Percentiles rank a stretch among this genome's conserved stretches.
Evolutionary conservation across 176 grass and related monocot genomes (phyloP).

Genomic region (Neostapfia colusana): DNA sequence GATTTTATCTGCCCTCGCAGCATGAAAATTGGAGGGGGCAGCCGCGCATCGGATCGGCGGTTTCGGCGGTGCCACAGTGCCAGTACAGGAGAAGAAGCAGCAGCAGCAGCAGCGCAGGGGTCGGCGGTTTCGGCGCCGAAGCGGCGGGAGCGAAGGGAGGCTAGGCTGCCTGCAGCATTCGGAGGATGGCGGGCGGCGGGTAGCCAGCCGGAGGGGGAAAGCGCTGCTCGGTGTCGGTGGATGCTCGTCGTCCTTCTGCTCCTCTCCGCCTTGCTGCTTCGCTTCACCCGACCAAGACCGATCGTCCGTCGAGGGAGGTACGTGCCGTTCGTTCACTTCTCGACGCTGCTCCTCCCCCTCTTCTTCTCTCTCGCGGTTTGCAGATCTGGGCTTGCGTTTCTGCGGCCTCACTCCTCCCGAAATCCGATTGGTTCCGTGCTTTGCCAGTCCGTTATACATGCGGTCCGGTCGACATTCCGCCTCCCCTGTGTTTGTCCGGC

Average conservation of each 20-base stretch:
- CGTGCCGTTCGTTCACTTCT: not conserved
- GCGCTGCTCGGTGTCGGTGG: not conserved
- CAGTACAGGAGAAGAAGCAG: too few species aligned
- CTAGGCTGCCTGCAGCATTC: not conserved
- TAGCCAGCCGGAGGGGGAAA: not conserved
- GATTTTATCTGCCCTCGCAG: too few species aligned
- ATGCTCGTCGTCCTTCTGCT: too few species aligned
- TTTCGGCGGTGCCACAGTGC: too few species aligned
- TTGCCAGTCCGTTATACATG: not conserved
- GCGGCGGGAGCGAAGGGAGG: not conserved
- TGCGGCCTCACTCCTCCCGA: too few species aligned
- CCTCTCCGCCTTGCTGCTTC: too few species aligned
- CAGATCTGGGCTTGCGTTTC: too few species aligned
- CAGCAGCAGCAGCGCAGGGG: too few species aligned
- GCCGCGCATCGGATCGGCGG: too few species aligned
- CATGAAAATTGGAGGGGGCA: too few species aligned
- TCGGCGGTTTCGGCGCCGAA: too few species aligned
- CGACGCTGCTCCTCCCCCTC: too few species aligned
- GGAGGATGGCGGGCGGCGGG: not conserved
- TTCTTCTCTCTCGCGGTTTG: not conserved
- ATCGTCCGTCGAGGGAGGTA: not conserved
- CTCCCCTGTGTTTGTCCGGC: not conserved
- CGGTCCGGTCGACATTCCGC: not conserved
- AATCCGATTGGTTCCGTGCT: not conserved
- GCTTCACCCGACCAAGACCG: not conserved